phyloP scores from a whole-genome alignment of 139 green algal species.

The Volvox africanus region DNA sequence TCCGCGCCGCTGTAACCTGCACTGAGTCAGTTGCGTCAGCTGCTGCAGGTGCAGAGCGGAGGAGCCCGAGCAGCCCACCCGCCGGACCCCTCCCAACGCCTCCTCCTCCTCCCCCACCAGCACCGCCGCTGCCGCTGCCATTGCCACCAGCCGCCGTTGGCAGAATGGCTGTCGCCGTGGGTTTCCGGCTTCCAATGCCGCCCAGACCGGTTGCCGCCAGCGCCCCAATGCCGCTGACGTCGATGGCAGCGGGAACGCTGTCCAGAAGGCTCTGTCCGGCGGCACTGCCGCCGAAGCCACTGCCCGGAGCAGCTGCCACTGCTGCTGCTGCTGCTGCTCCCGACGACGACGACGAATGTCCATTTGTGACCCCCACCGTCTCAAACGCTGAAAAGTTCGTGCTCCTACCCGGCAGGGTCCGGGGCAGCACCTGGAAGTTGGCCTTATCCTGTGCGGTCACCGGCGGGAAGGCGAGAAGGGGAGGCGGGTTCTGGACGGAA shows the following conservation, averaged over 20 bases:
- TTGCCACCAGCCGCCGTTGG: not conserved
- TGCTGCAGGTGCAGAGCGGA: constrained; percentile 15
- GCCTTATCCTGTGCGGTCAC: constrained; percentile 58
- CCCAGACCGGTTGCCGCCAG: constrained; percentile 18
- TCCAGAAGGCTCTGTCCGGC: constrained; percentile 33
- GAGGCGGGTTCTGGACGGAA: not conserved
- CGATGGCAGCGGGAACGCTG: constrained; percentile 54
- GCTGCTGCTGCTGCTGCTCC: not conserved
- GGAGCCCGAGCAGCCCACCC: constrained; percentile 23
- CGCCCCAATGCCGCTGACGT: constrained; percentile 60
- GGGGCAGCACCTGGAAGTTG: constrained; percentile 38
- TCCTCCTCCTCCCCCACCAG: not conserved
- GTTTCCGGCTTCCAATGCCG: not conserved
- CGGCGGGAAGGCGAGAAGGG: not conserved
- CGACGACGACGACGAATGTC: too few relatives aligned
- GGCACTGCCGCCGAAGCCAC: not conserved
- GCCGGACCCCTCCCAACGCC: not conserved
- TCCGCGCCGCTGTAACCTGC: not conserved
- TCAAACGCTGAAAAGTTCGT: constrained; percentile 49
- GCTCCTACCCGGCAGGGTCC: constrained; percentile 13
- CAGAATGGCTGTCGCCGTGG: not conserved
- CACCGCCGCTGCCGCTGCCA: not conserved
- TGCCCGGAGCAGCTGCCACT: not conserved
- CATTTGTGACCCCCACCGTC: constrained; percentile 4
- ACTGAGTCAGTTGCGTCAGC: not conserved